Evolutionary conservation across 2,329 filamentous ascomycete species (phyloP), one percentile per base, ranked within the genome.

Genomic region (Simplicillium sp.): DNA sequence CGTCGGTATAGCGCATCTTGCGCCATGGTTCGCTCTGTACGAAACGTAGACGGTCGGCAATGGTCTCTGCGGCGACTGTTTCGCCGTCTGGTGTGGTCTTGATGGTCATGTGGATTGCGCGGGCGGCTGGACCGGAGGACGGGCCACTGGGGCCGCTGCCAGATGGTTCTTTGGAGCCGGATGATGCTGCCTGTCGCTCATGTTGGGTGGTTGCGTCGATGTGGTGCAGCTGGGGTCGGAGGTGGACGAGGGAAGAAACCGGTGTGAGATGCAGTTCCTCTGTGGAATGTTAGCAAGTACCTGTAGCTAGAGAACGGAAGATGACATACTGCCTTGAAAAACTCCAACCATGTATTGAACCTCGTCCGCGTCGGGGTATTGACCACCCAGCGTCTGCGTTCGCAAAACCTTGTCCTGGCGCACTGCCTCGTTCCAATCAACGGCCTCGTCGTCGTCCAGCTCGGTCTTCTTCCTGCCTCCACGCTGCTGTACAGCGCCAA

Each of bases 161-260:
- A 51, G 62, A 46, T 4, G 53, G 56, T 17, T 61, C 59, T 41
- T 60, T 58, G 59, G 63, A 54, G 25, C 60, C 59, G 13, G 56
- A 50, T 39, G 55, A 54, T 57, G 65, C 54, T 29, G 64, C 61
- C 37, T 61, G 60, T 34, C 70, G 68, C 29, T 84, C 78, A 42
- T 86, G 73, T 53, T 96, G 87, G 36, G 82, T 71, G 36, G 80
- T 65, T 3, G 92, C 90, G 62, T 97, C 92, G 50, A 97, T 73
- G 64, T 97, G 88, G 62, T 95, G 87, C 46, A 94, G 84, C 55
- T 96, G 87, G 0, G 92, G 88, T 4, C 89, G 84, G 55, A 98
- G 79, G 57, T 94, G 87, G 34, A 94, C 84, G 35, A 95, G 77
- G 2, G 86, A 83, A 33, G 82, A 80, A 36, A 94, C 77, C 17